These are phyloP conservation scores for Euphorbia pulcherrima DNA, from an alignment of 345 rosid genomes.

Conservation along the genomic window DNA sequence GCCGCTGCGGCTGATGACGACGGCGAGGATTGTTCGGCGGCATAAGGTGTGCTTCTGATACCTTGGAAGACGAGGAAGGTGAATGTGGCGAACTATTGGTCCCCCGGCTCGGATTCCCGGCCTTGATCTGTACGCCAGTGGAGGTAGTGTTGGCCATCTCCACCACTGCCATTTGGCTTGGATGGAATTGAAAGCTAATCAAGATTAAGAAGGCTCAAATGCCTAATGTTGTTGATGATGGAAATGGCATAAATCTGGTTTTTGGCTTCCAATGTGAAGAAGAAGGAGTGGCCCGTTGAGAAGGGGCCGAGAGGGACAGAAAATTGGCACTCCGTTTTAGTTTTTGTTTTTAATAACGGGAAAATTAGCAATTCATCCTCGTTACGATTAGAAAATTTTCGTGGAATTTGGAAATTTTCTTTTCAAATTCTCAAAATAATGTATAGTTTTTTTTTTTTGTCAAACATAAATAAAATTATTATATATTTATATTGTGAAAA, in stretches of 20 bases:
- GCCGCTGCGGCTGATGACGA: constrained; percentile 3
- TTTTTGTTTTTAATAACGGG: too few species aligned
- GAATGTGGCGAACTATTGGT: neutral
- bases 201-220: neutral
- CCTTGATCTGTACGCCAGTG: constrained; percentile 45
- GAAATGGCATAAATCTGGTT: neutral
- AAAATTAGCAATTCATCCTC: too few species aligned
- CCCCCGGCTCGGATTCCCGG: constrained; percentile 24
- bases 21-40: neutral
- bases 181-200: neutral
- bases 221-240: neutral
- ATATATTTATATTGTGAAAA: too few species aligned
- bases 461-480: too few species aligned
- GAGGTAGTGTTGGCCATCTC: constrained; percentile 20
- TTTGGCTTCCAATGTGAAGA: neutral
- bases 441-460: too few species aligned
- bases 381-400: too few species aligned
- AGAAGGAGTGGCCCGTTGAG: neutral
- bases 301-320: too few species aligned
- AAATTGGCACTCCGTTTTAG: too few species aligned
- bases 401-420: too few species aligned
- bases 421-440: too few species aligned
- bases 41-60: neutral
- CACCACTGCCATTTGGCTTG: constrained; percentile 25
- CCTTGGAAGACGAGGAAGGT: neutral